Percentiles rank a stretch among this genome's conserved stretches.
These are phyloP conservation scores for Phylloporus gajari DNA, from an alignment of 1,284 basidiomycete genomes.

Conservation along the genomic window DNA sequence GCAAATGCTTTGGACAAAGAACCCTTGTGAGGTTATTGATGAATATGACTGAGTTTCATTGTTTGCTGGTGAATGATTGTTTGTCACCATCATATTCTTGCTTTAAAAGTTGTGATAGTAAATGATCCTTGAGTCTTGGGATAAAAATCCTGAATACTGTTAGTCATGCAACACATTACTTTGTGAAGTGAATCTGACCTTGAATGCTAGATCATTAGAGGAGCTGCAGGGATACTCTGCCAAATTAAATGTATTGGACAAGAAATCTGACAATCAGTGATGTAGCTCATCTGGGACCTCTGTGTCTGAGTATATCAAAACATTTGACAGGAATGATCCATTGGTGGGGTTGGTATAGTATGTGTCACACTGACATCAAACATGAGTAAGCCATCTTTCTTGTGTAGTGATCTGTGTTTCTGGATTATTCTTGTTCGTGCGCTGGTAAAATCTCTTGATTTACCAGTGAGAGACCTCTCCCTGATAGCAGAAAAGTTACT, in stretches of 20 bases:
- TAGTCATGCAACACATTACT: too few species aligned
- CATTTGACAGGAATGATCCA: not conserved
- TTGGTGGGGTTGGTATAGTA: not conserved
- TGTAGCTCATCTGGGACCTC: constrained; percentile 4
- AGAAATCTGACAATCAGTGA: constrained; percentile 4
- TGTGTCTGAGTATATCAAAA: not conserved
- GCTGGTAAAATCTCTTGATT: constrained; percentile 27
- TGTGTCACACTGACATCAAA: constrained; percentile 2
- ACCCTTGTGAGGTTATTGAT: constrained; percentile 14
- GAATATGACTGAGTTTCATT: not conserved
- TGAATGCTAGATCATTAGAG: constrained; percentile 4
- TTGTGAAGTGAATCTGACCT: too few species aligned
- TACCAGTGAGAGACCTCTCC: not conserved
- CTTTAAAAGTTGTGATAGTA: constrained; percentile 16
- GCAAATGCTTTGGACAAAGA: constrained; percentile 3
- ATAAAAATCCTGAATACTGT: constrained; percentile 17
- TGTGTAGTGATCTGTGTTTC: constrained; percentile 21
- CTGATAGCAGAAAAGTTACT: too few species aligned
- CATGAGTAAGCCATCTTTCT: constrained; percentile 13
- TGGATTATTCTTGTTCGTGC: constrained; percentile 18
- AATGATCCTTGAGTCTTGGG: constrained; percentile 26
- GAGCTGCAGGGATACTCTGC: constrained; percentile 9
- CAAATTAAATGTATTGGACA: constrained; percentile 19
- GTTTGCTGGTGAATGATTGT: not conserved
- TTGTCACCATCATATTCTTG: constrained; percentile 23